These are phyloP conservation scores for Pseudocercospora fuligena DNA, from an alignment of 2,329 filamentous ascomycete species.

Conservation along the genomic window DNA sequence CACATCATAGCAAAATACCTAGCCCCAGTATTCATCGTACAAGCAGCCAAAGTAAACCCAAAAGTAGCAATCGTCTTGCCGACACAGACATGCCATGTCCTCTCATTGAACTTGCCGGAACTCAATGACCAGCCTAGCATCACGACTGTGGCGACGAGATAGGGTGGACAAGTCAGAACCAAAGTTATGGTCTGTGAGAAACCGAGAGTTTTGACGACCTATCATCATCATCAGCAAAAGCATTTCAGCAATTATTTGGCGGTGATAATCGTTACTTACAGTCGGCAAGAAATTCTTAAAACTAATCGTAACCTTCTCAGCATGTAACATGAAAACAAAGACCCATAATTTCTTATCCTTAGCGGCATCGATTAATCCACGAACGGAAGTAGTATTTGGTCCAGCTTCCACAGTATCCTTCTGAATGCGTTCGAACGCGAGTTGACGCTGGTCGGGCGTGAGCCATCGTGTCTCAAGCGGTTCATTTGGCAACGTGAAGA, in stretches of 20 bases:
- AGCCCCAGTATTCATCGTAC: neutral
- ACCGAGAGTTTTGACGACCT: neutral
- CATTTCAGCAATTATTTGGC: no score
- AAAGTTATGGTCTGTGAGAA: constrained; percentile 1
- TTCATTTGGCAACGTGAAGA: constrained; percentile 13
- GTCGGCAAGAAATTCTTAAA: constrained; percentile 6
- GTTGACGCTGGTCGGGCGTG: constrained; percentile 9
- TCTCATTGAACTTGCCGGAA: constrained; percentile 3
- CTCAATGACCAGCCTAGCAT: neutral
- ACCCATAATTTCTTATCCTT: constrained; percentile 4
- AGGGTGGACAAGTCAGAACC: constrained; percentile 11
- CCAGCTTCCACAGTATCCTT: constrained; percentile 5
- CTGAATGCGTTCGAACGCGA: constrained; percentile 13
- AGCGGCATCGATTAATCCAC: neutral
- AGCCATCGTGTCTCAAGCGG: constrained; percentile 15
- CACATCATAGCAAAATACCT: neutral
- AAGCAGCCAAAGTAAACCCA: neutral
- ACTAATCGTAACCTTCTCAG: neutral
- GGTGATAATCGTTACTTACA: neutral
- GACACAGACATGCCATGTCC: neutral
- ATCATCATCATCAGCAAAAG: neutral
- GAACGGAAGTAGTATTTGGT: neutral
- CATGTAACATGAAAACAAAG: constrained; percentile 6
- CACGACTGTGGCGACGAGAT: constrained; percentile 7
- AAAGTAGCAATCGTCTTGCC: neutral